Base-by-base conservation (phyloP, 2,329 filamentous ascomycete genomes). In the Alternaria metachromatica region DNA sequence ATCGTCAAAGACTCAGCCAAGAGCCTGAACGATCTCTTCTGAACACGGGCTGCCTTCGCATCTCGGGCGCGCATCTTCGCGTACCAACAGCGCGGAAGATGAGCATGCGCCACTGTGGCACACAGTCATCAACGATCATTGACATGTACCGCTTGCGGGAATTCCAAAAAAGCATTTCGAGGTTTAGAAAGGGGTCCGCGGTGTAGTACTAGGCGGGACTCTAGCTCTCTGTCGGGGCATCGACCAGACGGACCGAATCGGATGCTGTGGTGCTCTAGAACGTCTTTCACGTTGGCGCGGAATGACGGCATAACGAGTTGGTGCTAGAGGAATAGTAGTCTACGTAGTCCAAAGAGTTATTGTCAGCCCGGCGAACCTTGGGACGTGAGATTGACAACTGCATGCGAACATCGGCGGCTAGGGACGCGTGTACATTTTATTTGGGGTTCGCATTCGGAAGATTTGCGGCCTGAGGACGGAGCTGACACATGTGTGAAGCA, bases 1-100 rank as follows among this genome's bases (percentile, higher is more conserved):
- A 97, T 99, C 76, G 92, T 92, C 76, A 92, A 94, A 73, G 96
- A 99, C 78, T 92, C 94, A 9, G 94, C 97, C 79, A 97, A 97
- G 83, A 89, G 90, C 15, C 91, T 99, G 68, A 88, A 93, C 68
- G 94, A 97, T 79, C 83, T 99, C 63, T 89, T 97, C 72, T 96
- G 69, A 68, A 48, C 41, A 20, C 43, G 5, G 28, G 45, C n/a
- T 21, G 30, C 12, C 11, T 26, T 23, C 6, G 55, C 45, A 21
- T 21, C 12, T n/a, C 44, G 12, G n/a, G 28, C 20, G 20, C 23
- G 11, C 43, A 30, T 45, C 33, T 43, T 51, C 21, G 23, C 44
- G 28, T 49, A 49, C 44, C 56, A 59, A 57, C 55, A 64, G 59
- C 48, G 56, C 50, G 62, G 58, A 55, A 55, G 57, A 66, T 63